Conservation (phyloP, 257 asterid genomes). For the Solanum pennellii region DNA sequence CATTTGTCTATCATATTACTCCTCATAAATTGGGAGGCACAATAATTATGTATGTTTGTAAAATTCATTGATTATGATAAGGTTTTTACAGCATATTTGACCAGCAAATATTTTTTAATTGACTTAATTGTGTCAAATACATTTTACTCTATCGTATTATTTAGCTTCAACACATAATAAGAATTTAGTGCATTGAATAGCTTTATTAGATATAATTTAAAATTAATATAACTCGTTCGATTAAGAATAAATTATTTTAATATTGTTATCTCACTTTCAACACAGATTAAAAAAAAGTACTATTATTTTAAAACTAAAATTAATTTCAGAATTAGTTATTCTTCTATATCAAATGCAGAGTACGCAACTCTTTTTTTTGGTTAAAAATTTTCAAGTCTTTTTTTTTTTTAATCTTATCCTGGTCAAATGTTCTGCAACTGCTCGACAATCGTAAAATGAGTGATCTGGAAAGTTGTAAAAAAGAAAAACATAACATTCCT, state of each 20-base stretch:
- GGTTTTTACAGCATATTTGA: background rate
- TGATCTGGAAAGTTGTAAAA: slow-evolving; percentile 33
- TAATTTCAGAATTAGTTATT: too few species aligned
- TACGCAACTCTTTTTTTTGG: too few species aligned
- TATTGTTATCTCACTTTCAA: background rate
- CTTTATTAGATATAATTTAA: background rate
- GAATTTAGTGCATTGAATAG: accelerated
- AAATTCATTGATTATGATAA: background rate
- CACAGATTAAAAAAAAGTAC: too few species aligned
- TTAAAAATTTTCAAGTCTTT: background rate
- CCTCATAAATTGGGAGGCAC: background rate
- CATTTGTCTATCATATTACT: background rate
- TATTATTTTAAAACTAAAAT: accelerated
- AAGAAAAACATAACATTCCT: slow-evolving; percentile 14
- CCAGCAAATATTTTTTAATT: background rate
- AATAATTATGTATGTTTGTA: background rate
- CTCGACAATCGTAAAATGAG: slow-evolving; percentile 17
- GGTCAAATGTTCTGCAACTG: slow-evolving; percentile 10
- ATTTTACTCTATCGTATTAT: background rate
- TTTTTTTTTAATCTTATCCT: background rate
- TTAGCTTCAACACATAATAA: too few species aligned
- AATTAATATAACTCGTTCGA: background rate
- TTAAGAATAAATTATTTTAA: too few species aligned
- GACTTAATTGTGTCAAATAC: background rate
- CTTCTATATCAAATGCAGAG: background rate